phyloP scores from a whole-genome alignment of 495 filamentous ascomycete genomes.

The Neurospora sp. region DNA sequence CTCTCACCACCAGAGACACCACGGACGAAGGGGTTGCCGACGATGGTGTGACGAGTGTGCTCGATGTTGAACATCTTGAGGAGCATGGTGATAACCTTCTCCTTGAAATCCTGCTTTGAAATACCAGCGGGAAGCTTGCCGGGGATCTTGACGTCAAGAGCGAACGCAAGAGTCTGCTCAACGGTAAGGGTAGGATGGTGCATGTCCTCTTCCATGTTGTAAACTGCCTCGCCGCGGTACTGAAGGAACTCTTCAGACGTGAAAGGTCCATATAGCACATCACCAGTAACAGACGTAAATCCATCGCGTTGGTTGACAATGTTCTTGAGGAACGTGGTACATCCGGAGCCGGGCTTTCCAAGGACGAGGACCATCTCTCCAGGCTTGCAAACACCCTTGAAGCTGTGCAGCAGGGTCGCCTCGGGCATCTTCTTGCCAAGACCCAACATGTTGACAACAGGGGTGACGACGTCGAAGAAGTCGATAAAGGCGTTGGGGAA shows the following conservation, averaged over 20 bases:
- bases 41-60: constrained; percentile 69
- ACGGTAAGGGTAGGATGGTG: constrained; percentile 77
- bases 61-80: constrained; percentile 83
- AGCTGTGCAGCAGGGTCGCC: constrained; percentile 49
- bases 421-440: constrained; percentile 52
- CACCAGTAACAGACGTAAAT: constrained; percentile 65
- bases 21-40: constrained; percentile 71
- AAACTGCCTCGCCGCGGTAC: constrained; percentile 76
- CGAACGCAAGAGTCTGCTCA: constrained; percentile 73
- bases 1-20: constrained; percentile 82
- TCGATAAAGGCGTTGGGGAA: constrained; percentile 73
- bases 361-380: constrained; percentile 91
- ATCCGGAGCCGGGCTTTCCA: constrained; percentile 76
- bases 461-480: constrained; percentile 63
- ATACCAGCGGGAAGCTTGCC: constrained; percentile 59
- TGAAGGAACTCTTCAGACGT: constrained; percentile 44
- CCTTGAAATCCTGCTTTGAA: constrained; percentile 57
- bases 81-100: constrained; percentile 57
- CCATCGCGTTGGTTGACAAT: constrained; percentile 75
- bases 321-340: constrained; percentile 78
- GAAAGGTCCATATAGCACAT: constrained; percentile 73
- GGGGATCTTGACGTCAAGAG: constrained; percentile 70
- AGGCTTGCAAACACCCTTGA: constrained; percentile 48
- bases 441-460: constrained; percentile 46
- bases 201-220: constrained; percentile 76